Base-by-base conservation (phyloP, 1,139 yeast species). In the Hyphopichia pseudoburtonii region DNA sequence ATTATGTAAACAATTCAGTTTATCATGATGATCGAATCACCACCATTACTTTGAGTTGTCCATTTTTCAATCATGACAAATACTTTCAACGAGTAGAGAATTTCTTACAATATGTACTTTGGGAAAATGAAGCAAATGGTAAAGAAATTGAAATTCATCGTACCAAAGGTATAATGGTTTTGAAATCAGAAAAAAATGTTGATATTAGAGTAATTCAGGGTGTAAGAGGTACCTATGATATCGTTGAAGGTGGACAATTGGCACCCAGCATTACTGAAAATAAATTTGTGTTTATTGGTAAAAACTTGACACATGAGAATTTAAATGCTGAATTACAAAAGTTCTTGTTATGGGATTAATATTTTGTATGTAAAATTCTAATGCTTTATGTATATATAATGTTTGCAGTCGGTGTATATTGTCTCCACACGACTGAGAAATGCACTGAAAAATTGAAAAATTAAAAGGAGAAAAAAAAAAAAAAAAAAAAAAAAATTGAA, bases 221-320 rank as follows among this genome's bases (percentile, higher is more conserved):
- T 4, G 98, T 92, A 0, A 69, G 97, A 43, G 95, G 88, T 42
- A 87, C 96, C 0, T 92, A 88, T 58, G 98, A 92, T 45, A 70
- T 88, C 1, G 73, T 84, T 5, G 79, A 76, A 12, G 77, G 76
- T 1, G 78, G 73, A 0, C 53, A 51, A 4, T 52, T 70, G 25
- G 60, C 64, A 28, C 69, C 69, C 2, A 65, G 62, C 2, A 60
- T 67, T 5, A 59, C 40, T 1, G 55, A 65, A 15, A 70, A 71
- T 45, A 85, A 86, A 57, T 54, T 92, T 32, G 96, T 92, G 1
- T 66, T 90, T 16, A 92, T 92, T 31, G 98, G 98, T 1, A 87
- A 87, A 55, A 66, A 73, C 45, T 57, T 84, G 41, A 48, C 60
- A 21, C 48, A 57, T 24, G 51, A 51, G 2, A 69, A 63, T 36